Conservation (phyloP, 1,284 basidiomycete genomes). For the Naganishia sp. region DNA sequence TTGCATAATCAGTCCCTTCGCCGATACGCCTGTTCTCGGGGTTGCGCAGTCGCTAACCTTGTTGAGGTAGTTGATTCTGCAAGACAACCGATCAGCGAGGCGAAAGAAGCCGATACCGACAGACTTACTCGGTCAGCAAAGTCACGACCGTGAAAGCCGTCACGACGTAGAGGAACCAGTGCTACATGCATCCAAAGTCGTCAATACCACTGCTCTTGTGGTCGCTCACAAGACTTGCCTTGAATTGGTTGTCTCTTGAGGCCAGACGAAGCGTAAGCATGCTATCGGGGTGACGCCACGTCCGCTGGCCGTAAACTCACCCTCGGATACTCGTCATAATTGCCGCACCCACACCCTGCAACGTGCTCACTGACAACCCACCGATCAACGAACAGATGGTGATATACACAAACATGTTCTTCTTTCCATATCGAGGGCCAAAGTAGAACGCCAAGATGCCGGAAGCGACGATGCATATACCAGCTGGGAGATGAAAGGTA, state of each 20-base stretch:
- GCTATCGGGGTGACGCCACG: not conserved
- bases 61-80: conserved; percentile 90
- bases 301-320: conserved; percentile 55
- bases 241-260: conserved; percentile 51
- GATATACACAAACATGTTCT: conserved; percentile 95
- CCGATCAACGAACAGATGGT: conserved; percentile 93
- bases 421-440: conserved; percentile 73
- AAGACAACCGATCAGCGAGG: not conserved
- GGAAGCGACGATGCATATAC: conserved; percentile 42
- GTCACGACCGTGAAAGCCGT: conserved; percentile 82
- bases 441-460: conserved; percentile 47
- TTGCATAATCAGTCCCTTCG: too few species aligned
- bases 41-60: conserved; percentile 52
- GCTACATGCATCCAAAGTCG: conserved; percentile 55
- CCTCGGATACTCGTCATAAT: conserved; percentile 85
- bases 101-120: too few species aligned
- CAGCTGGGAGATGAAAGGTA: conserved; percentile 50
- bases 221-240: conserved; percentile 29
- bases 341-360: conserved; percentile 86
- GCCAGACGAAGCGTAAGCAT: not conserved
- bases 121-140: conserved; percentile 53
- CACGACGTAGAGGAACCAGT: conserved; percentile 83
- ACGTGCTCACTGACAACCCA: conserved; percentile 87
- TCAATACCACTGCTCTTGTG: not conserved
- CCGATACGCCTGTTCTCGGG: not conserved